phyloP scores from a whole-genome alignment of 768 basidiomycete species.

The Sporobolomyces phaffii region DNA sequence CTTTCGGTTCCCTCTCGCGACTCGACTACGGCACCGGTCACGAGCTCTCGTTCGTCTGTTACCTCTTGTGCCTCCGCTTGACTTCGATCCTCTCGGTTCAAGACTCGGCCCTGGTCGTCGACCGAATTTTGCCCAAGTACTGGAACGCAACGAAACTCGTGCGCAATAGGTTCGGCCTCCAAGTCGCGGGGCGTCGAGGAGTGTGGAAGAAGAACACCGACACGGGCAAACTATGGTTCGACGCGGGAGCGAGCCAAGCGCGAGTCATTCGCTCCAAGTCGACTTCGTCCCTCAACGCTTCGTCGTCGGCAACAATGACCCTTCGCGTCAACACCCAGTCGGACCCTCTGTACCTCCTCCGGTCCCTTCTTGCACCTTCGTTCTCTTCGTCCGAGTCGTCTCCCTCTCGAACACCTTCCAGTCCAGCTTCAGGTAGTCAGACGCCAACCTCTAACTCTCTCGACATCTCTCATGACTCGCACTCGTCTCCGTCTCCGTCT shows the following conservation, averaged over 20 bases:
- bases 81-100: conserved; percentile 56
- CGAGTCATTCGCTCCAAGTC: conserved; percentile 40
- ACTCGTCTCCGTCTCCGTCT: too few relatives aligned
- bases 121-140: conserved; percentile 71
- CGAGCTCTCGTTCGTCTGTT: conserved; percentile 58
- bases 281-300: not conserved
- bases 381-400: conserved; percentile 53
- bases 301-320: too few relatives aligned
- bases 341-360: not conserved
- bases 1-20: conserved; percentile 83
- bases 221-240: conserved; percentile 69
- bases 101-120: conserved; percentile 60
- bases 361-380: not conserved
- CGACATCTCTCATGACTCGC: too few relatives aligned
- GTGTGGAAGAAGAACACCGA: conserved; percentile 74
- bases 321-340: not conserved
- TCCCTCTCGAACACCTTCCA: conserved; percentile 55
- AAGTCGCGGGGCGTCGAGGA: conserved; percentile 94
- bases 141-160: conserved; percentile 70
- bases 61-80: conserved; percentile 45
- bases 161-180: conserved; percentile 81
- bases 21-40: conserved; percentile 98
- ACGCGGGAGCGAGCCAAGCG: conserved; percentile 67
- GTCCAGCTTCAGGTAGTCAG: too few relatives aligned
- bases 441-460: conserved; percentile 67